phyloP scores from a whole-genome alignment of 441 rosid species.

The Rhodomyrtus psidioides region DNA sequence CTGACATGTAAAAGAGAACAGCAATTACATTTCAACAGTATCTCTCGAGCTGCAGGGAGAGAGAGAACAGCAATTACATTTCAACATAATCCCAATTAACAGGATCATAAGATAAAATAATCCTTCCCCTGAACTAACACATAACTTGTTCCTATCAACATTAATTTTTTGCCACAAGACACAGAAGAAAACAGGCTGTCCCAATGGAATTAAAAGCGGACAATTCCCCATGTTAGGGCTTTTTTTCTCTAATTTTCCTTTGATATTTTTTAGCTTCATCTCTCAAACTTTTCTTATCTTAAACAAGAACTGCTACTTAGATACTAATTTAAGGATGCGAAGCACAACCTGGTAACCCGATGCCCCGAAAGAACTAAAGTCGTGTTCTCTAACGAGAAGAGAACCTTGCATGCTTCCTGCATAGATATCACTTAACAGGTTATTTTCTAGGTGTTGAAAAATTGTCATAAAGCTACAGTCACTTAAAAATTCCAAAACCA shows the following conservation, averaged over 20 bases:
- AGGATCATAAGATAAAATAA: background rate
- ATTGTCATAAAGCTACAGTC: background rate
- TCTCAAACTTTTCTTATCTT: background rate
- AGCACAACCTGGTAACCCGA: conserved; percentile 80
- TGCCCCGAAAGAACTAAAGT: conserved; percentile 96
- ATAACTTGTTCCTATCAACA: background rate
- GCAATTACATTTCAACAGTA: too few relatives aligned
- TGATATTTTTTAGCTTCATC: background rate
- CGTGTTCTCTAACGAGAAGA: conserved; percentile 82
- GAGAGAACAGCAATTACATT: background rate
- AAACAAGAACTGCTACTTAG: background rate
- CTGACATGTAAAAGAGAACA: background rate
- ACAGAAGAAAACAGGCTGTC: background rate
- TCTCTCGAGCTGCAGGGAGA: conserved; percentile 72
- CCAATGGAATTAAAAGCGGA: background rate
- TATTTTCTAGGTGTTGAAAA: background rate
- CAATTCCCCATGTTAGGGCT: background rate
- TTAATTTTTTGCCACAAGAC: background rate
- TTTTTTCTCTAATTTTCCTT: background rate
- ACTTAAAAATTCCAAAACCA: conserved; percentile 1
- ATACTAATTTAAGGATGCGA: background rate
- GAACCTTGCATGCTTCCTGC: conserved; percentile 93
- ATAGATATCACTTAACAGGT: conserved; percentile 6
- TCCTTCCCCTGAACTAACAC: background rate
- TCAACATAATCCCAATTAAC: background rate